Conservation (phyloP, 768 basidiomycete species). For the Phylloporus sp. region DNA sequence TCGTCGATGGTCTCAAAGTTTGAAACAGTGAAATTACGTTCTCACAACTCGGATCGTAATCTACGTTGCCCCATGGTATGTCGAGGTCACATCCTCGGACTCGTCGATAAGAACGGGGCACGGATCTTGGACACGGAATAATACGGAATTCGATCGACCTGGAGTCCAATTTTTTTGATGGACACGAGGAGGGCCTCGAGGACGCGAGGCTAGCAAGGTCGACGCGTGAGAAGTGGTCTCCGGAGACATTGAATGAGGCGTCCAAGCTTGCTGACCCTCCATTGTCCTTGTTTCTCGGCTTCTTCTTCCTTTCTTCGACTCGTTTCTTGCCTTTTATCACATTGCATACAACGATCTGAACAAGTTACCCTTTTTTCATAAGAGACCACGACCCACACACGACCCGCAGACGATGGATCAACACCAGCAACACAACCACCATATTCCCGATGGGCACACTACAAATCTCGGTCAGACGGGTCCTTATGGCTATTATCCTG, state of each 20-base stretch:
- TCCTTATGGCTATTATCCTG: conserved; percentile 47
- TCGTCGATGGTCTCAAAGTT: no score
- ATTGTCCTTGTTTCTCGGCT: conserved; percentile 30
- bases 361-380: conserved; percentile 31
- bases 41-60: no score
- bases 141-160: conserved; percentile 3
- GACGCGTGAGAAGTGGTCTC: conserved; percentile 20
- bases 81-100: no score
- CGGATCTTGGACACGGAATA: no score
- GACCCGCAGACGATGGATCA: conserved; percentile 41
- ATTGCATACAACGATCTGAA: conserved; percentile 33
- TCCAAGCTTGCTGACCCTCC: conserved; percentile 19
- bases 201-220: conserved; percentile 2
- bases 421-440: conserved; percentile 38
- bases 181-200: conserved; percentile 23
- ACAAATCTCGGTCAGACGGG: conserved; percentile 36
- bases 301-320: conserved; percentile 34
- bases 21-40: no score
- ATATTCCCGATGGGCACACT: conserved; percentile 47
- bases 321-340: conserved; percentile 30
- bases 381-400: conserved; percentile 32
- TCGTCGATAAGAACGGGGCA: no score
- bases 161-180: conserved; percentile 14
- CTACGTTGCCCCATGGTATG: no score
- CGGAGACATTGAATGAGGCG: conserved; percentile 13